These are phyloP conservation scores for Lepiota venenata DNA, from an alignment of 768 basidiomycete genomes.

Conservation along the genomic window DNA sequence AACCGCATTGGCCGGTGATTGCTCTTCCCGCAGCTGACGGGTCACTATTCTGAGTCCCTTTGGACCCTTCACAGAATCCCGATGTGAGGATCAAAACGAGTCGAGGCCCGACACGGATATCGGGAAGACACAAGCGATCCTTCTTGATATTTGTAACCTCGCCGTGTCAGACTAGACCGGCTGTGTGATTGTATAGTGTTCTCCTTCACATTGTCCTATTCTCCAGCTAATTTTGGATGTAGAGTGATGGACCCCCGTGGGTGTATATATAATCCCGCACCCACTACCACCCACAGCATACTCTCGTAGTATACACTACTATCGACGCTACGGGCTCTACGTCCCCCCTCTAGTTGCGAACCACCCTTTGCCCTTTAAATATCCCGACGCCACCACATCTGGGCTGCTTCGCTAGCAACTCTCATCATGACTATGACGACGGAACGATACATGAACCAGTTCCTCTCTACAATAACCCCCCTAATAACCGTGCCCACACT, in stretches of 20 bases:
- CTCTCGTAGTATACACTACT: not conserved
- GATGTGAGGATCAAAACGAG: not conserved
- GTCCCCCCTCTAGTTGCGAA: not conserved
- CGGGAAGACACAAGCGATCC: not conserved
- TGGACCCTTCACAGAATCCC: constrained; percentile 11
- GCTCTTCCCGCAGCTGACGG: not conserved
- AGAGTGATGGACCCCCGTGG: not conserved
- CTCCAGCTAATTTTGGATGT: constrained; percentile 1
- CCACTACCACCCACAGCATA: not conserved
- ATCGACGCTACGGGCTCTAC: not conserved
- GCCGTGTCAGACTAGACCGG: not conserved
- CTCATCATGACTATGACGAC: constrained; percentile 10
- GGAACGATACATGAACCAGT: constrained; percentile 7
- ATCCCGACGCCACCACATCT: not conserved
- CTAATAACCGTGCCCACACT: constrained; percentile 2
- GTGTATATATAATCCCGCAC: constrained; percentile 9
- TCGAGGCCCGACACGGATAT: constrained; percentile 4
- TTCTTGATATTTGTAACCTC: not conserved
- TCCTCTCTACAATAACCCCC: constrained; percentile 4
- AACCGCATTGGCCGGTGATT: not conserved
- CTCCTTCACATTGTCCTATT: constrained; percentile 6
- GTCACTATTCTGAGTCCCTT: not conserved
- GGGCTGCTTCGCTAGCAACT: not conserved
- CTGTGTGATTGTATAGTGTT: not conserved
- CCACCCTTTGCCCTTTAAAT: not conserved